A percentile compares a stretch with the other conserved stretches of the same genome.
Evolutionary conservation across 164 flowering plant species (phyloP).

Genomic region (Magnolia kwangsiensis): DNA sequence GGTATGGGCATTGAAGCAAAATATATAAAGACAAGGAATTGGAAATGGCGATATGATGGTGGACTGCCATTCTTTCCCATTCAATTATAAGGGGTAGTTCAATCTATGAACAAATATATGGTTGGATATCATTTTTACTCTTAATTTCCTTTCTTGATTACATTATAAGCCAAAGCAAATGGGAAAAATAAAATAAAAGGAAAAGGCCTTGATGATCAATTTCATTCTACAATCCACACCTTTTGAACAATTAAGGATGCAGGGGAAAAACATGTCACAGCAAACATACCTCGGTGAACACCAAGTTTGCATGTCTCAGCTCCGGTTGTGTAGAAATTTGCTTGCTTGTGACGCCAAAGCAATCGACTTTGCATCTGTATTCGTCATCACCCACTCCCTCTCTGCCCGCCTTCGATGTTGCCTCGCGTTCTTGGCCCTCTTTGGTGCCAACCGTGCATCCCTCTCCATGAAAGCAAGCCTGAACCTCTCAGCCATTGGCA

Average conservation of each 20-base stretch:
- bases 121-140: not conserved
- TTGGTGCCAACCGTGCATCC: slow-evolving; percentile 72
- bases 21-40: no score
- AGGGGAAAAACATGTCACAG: not conserved
- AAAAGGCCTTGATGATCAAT: not conserved
- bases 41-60: no score
- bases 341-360: slow-evolving; percentile 57
- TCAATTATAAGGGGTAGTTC: no score
- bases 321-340: slow-evolving; percentile 34
- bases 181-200: no score
- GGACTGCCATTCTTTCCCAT: no score
- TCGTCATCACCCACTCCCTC: slow-evolving; percentile 59
- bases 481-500: slow-evolving; percentile 82
- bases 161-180: not conserved
- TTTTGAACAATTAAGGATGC: not conserved
- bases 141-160: no score
- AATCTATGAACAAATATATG: no score
- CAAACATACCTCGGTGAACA: not conserved
- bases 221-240: not conserved
- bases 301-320: slow-evolving; percentile 7
- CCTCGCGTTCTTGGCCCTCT: slow-evolving; percentile 92
- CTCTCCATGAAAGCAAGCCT: slow-evolving; percentile 90
- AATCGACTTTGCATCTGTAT: slow-evolving; percentile 59
- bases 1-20: no score
- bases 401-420: slow-evolving; percentile 82